Evolutionary conservation across 257 asterid species (phyloP), one percentile per base, ranked within the genome.

Genomic region (Paraleonurus japonicus): DNA sequence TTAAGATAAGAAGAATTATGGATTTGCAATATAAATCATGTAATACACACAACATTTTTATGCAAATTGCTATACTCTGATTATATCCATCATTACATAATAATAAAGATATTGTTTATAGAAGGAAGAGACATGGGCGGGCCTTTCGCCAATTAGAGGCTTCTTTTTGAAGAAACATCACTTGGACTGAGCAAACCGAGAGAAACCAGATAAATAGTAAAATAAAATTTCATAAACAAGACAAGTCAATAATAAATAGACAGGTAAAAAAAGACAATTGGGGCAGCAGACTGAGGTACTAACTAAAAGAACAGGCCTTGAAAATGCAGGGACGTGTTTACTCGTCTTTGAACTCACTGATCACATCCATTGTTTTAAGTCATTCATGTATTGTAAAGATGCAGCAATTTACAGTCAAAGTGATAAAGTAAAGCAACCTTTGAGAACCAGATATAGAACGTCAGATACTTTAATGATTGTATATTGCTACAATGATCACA

Each of bases 171-270:
- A 39, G 20, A 53, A 35, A 64, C n/a, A 65, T 22, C 26, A 64
- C 45, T 62, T 63, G 57, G 55, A 35, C 23, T 15, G 22, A 65
- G 35, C 66, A 73, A 64, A 57, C 50, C 13, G 57, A 64, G 59
- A 65, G 43, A 39, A 33, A 37, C 61, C 30, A 57, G 67, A 65
- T 53, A 47, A 33, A 32, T 54, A n/a, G 66, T 65, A 30, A 65
- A 19, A 22, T 24, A 9, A 23, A 58, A 37, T 59, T 54, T 39
- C 23, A 55, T 41, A 43, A 43, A 43, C 50, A 43, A 12, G 19
- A 32, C 6, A 37, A 53, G 23, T n/a, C 1, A 35, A 65, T 12
- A 39, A 37, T 30, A 47, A 27, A 69, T 12, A 57, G 39, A 54
- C 11, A 35, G 13, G 35, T 17, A 48, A 8, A 67, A 17, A 48